Percentiles rank a stretch among this genome's conserved stretches.
Evolutionary conservation across 306 rosid genomes (phyloP).

Genomic region (Crotalaria pallida): DNA sequence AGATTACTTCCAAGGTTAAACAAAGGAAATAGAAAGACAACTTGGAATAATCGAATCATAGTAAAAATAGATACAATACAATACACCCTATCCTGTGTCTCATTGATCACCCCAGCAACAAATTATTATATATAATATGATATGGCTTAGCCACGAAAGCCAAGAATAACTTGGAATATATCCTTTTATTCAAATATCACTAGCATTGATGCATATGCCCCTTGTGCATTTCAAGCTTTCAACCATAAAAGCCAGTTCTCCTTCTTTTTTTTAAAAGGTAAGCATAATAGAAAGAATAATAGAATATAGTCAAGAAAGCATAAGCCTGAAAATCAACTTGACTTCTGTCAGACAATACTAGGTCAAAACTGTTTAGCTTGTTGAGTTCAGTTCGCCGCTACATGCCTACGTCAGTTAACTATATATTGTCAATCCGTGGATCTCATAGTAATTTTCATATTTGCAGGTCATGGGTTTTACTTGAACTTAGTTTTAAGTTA

Average conservation of each 20-base stretch:
- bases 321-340: background rate
- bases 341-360: background rate
- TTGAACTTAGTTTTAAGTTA: background rate
- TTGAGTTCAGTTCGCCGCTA: background rate
- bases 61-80: background rate
- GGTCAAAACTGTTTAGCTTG: background rate
- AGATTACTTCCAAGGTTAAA: constrained; percentile 1
- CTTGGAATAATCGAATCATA: background rate
- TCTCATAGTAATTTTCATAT: background rate
- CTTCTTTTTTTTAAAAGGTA: background rate
- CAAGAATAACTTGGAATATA: too few relatives aligned
- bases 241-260: background rate
- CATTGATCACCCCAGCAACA: background rate
- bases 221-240: background rate
- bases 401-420: background rate
- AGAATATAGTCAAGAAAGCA: background rate
- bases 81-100: background rate
- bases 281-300: background rate
- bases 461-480: background rate
- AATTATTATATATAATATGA: background rate
- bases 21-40: constrained; percentile 7
- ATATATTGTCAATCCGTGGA: background rate
- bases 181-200: background rate
- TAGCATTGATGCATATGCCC: background rate
- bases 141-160: too few relatives aligned